These are phyloP conservation scores for Diaporthe sp. DNA, from an alignment of 2,329 filamentous ascomycete species.

Conservation along the genomic window DNA sequence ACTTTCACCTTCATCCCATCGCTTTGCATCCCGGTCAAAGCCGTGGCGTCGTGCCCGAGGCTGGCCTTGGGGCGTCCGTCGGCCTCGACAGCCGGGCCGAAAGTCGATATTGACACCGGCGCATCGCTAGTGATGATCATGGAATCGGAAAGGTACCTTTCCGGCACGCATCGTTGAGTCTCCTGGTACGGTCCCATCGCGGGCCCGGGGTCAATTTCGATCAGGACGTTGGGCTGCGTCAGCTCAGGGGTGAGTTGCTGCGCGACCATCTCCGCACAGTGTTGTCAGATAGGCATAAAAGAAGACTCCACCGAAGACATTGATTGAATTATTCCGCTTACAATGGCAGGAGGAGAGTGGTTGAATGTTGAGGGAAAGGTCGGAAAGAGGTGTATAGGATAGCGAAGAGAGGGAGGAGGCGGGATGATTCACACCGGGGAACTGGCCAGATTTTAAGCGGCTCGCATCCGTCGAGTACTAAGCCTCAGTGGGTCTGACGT, in stretches of 20 bases:
- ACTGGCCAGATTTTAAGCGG: conserved; percentile 20
- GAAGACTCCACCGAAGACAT: neutral
- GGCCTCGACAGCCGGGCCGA: too few relatives aligned
- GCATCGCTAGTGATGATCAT: neutral
- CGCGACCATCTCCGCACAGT: neutral
- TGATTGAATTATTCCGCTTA: neutral
- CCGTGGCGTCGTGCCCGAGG: too few relatives aligned
- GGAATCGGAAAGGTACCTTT: fast-evolving
- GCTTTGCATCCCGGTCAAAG: neutral
- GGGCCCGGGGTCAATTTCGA: neutral
- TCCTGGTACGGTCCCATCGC: neutral
- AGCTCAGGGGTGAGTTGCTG: neutral
- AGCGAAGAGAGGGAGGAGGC: neutral
- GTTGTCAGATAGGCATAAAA: neutral
- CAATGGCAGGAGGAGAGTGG: too few relatives aligned
- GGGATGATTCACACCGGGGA: conserved; percentile 30
- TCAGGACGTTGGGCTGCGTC: neutral
- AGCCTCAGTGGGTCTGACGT: neutral
- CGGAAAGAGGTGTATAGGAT: neutral
- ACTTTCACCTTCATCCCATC: too few relatives aligned
- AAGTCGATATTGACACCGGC: neutral
- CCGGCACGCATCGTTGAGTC: fast-evolving
- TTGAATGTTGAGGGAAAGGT: neutral
- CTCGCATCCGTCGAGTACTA: neutral
- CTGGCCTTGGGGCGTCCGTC: neutral